phyloP scores from a whole-genome alignment of 78 protist genomes.

The Abeoforma whisleri region DNA sequence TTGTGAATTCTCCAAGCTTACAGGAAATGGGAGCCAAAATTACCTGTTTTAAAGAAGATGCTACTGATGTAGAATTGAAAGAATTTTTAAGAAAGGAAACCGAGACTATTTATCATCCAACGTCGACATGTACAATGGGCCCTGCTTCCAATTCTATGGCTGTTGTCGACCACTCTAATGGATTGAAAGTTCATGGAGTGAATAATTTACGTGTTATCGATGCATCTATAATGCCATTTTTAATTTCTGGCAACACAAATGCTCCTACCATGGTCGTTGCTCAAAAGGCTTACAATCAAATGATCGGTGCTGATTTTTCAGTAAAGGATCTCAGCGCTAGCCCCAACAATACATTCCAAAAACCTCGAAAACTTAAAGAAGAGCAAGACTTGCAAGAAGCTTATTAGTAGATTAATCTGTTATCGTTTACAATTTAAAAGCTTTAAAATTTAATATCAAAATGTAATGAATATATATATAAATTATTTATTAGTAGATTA shows the following conservation, averaged over 20 bases:
- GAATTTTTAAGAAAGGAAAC: not conserved
- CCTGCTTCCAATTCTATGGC: not conserved
- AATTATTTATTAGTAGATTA: too few species aligned
- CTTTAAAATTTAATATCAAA: too few species aligned
- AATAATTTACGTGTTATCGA: conserved; percentile 30
- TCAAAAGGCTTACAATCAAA: too few species aligned
- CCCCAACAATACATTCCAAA: too few species aligned
- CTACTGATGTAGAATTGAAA: not conserved
- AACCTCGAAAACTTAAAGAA: too few species aligned
- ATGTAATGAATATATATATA: too few species aligned
- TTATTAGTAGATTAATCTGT: too few species aligned
- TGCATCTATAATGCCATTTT: conserved; percentile 26
- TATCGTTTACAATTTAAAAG: too few species aligned
- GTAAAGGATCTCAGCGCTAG: too few species aligned
- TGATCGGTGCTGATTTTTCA: too few species aligned
- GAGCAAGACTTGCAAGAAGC: too few species aligned
- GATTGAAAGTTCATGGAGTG: conserved; percentile 14
- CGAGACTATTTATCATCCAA: conserved; percentile 55
- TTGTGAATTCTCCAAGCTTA: too few species aligned
- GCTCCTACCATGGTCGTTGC: conserved; percentile 37
- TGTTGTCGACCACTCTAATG: conserved; percentile 48
- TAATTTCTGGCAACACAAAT: conserved; percentile 32
- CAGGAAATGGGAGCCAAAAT: not conserved
- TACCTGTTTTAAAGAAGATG: not conserved
- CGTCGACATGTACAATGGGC: conserved; percentile 58